Percentiles rank a stretch among this genome's conserved stretches.
Conservation (phyloP, 805 yeast species). For the Lachancea dasiensis region DNA sequence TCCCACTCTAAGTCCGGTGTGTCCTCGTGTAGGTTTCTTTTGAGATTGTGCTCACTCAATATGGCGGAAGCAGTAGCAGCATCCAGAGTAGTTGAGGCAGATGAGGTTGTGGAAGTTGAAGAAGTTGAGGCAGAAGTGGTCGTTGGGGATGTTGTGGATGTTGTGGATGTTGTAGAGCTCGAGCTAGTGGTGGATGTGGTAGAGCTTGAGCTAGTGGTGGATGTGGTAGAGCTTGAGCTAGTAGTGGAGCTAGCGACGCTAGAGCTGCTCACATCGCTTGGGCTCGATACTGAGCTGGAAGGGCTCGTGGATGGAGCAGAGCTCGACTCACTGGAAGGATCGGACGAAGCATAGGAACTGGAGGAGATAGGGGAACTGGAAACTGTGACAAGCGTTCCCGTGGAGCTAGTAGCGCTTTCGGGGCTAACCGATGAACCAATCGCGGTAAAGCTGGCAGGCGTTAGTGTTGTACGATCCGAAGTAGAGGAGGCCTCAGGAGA, state of each 20-base stretch:
- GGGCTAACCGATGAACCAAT: not conserved
- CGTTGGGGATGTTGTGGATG: not conserved
- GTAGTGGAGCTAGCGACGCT: conserved; percentile 3
- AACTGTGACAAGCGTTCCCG: not conserved
- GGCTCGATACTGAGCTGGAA: no score
- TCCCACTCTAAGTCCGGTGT: conserved; percentile 46
- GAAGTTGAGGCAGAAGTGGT: not conserved
- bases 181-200: not conserved
- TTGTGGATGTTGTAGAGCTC: not conserved
- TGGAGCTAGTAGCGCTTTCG: not conserved
- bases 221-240: not conserved
- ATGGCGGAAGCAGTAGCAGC: conserved; percentile 25
- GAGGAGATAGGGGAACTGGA: not conserved
- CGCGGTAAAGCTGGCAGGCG: not conserved
- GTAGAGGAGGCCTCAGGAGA: not conserved
- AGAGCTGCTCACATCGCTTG: no score
- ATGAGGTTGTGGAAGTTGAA: not conserved
- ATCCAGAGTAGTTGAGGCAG: conserved; percentile 16
- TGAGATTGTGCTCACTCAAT: conserved; percentile 44
- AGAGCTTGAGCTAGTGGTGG: conserved; percentile 3
- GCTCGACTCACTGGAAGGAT: no score
- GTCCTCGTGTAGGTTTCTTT: conserved; percentile 42
- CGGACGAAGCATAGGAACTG: no score
- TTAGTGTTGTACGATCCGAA: not conserved
- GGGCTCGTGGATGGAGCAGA: no score